Conservation (phyloP, 345 rosid genomes). For the Eucalyptus pauciflora region DNA sequence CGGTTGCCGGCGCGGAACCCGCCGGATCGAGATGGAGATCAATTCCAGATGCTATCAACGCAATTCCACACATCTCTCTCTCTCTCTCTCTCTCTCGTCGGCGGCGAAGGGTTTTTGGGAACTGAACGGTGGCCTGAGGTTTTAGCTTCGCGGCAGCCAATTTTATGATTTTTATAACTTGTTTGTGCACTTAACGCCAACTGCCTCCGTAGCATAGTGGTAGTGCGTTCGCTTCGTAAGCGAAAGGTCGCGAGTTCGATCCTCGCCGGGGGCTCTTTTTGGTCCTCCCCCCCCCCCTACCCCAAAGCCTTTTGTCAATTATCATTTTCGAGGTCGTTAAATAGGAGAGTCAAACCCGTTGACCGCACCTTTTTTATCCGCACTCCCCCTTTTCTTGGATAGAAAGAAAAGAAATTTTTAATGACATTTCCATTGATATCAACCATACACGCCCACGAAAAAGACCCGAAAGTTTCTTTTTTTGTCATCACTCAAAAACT, state of each 20-base stretch:
- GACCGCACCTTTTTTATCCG: neutral
- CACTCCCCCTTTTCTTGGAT: neutral
- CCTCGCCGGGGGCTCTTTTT: conserved; percentile 22
- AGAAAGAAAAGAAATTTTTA: neutral
- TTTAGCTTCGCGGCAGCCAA: neutral
- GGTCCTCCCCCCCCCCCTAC: fast-evolving
- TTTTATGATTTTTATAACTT: fast-evolving
- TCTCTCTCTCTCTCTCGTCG: neutral
- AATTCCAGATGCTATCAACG: conserved; percentile 43
- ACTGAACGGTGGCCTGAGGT: neutral
- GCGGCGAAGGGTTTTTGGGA: neutral
- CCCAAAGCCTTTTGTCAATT: neutral
- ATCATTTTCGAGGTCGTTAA: neutral
- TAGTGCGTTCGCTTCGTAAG: conserved; percentile 99
- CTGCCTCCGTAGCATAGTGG: conserved; percentile 96
- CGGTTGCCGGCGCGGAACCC: conserved; percentile 4
- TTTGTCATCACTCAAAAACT: neutral
- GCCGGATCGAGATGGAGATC: conserved; percentile 21
- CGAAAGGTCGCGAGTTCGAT: conserved; percentile 99
- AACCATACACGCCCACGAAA: too few relatives aligned
- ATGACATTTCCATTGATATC: neutral
- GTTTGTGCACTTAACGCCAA: fast-evolving
- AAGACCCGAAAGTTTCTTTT: too few relatives aligned
- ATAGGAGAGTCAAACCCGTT: neutral
- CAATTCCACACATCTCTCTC: conserved; percentile 73